Conservation (phyloP, 495 filamentous ascomycete genomes). For the Aspergillus campestris region DNA sequence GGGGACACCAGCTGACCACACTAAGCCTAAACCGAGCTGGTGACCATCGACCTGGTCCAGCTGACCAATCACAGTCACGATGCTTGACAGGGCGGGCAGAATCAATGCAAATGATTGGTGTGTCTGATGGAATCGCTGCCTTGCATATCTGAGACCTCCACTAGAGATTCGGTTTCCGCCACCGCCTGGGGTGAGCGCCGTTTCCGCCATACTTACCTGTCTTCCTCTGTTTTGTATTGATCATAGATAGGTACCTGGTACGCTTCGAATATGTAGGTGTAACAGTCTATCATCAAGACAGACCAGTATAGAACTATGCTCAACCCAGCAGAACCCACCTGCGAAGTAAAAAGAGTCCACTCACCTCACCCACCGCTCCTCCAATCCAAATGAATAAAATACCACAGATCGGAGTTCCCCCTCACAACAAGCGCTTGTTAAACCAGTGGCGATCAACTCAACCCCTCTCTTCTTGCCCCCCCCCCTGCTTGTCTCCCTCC, state of each 20-base stretch:
- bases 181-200: slow-evolving; percentile 11
- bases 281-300: no score
- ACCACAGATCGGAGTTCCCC: no score
- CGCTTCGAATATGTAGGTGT: no score
- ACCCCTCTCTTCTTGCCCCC: neutral
- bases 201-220: slow-evolving; percentile 6
- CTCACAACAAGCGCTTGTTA: neutral
- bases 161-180: slow-evolving; percentile 6
- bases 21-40: slow-evolving; percentile 13
- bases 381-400: no score
- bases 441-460: slow-evolving; percentile 1
- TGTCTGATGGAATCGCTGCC: neutral
- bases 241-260: neutral
- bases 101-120: slow-evolving; percentile 15
- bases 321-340: no score
- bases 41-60: neutral
- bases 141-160: slow-evolving; percentile 3
- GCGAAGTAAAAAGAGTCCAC: neutral
- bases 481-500: neutral
- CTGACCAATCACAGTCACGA: slow-evolving; percentile 7
- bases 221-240: neutral
- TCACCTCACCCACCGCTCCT: neutral
- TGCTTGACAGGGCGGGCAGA: neutral
- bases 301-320: no score
- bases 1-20: slow-evolving; percentile 1